Conservation (phyloP, 371 early-diverging fungal species). For the Dichotomocladium elegans region DNA sequence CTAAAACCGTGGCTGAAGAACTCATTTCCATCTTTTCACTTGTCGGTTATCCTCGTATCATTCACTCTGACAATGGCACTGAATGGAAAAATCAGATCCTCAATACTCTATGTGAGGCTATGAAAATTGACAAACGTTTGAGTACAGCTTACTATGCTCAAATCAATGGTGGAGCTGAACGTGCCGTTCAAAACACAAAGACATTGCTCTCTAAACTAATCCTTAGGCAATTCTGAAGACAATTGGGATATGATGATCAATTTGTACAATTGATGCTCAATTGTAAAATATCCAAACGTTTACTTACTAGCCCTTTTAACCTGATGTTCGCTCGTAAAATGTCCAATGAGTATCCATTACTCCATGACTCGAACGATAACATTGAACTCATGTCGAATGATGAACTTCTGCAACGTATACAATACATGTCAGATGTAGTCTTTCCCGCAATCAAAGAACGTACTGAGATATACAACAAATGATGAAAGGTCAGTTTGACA, state of each 20-base stretch:
- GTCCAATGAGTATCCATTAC: constrained; percentile 6
- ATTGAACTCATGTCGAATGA: constrained; percentile 6
- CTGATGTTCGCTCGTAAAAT: constrained; percentile 14
- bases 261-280: constrained; percentile 1
- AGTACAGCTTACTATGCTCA: not conserved
- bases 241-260: constrained; percentile 3
- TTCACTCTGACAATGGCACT: constrained; percentile 22
- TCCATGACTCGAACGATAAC: not conserved
- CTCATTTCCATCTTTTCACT: constrained; percentile 10
- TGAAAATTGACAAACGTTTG: constrained; percentile 4
- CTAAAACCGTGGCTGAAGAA: constrained; percentile 7
- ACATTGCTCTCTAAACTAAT: not conserved
- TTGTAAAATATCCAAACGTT: not conserved
- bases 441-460: constrained; percentile 19
- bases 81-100: constrained; percentile 17
- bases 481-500: not conserved
- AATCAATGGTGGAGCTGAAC: not conserved
- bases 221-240: not conserved
- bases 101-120: not conserved
- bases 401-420: constrained; percentile 3
- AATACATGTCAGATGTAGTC: constrained; percentile 13
- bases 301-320: constrained; percentile 3
- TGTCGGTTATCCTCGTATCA: constrained; percentile 15
- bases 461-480: not conserved
- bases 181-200: constrained; percentile 11